Evolutionary conservation across 2,329 filamentous ascomycete species (phyloP), one percentile per base, ranked within the genome.

Genomic region (Diplodia corticola): DNA sequence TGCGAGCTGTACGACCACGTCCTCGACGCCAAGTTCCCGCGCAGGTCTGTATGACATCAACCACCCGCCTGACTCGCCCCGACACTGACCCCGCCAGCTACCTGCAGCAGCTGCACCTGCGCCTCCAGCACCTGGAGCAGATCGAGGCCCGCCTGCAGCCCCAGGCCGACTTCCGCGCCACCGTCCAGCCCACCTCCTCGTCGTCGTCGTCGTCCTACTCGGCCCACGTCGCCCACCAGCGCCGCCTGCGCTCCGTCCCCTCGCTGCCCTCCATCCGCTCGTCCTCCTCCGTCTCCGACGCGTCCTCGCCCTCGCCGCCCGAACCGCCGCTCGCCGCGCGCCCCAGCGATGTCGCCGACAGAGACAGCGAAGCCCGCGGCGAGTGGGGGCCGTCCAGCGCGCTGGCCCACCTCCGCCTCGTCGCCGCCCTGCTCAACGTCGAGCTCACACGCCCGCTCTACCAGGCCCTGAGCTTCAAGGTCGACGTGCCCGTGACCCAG

Each of bases 361-460:
- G 30, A 12, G 26, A 59, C 17, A 12, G 20, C 46, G 64, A 66
- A 5, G 24, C 40, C 35, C 48, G 33, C n/a, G 44, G 48, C 26
- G 64, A 66, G 49, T 66, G 64, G 64, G 64, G 64, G 4, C 64
- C 64, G 20, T 66, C 64, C 3, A 61, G 55, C 49, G 48, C 64
- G 3, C 35, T 63, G 26, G 33, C 48, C 28, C 64, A 66, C 49
- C 64, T 66, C 28, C 55, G 64, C 49, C 55, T 66, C 20, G 49
- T 66, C 33, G n/a, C 55, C 24, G 48, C 10, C 2, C 48, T 66
- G 48, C 55, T 66, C 22, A 66, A 66, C 37, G 49, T 63, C 20
- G 55, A 66, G 6, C 37, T 66, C 24, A 46, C 48, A 20, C 64
- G 64, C 4, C 64, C 64, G 26, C 55, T 66, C n/a, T 50, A 63